Base-by-base conservation (phyloP, 371 early-diverging fungal species). In the Circinella minor region DNA sequence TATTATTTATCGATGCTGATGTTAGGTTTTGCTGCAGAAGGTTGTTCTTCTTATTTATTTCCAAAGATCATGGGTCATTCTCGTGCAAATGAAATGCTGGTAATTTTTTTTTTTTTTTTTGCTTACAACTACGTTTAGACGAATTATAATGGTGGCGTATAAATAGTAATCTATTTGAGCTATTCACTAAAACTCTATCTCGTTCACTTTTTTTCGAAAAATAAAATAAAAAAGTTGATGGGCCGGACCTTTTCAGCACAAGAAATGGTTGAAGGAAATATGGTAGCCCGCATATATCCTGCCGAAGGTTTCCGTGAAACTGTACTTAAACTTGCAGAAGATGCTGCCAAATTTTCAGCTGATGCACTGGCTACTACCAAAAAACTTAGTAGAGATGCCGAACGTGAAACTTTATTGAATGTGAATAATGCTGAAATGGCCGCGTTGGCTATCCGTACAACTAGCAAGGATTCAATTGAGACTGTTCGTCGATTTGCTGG, bases 1-100 rank as follows among this genome's bases (percentile, higher is more conserved):
- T 27, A 27, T 27, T 27, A 27, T 27, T 2, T 27, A 27, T 27
- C 27, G 27, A n/a, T 54, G 15, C 4, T 54, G 46, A 18, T 20
- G 34, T 34, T n/a, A 85, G 87, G 82, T 11, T 88, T 89, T 67
- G 88, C 89, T 68, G 90, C 89, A n/a, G 91, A 91, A 74, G 91
- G 87, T n/a, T 87, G 89, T 75, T 89, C 89, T 1, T 84, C 87
- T 20, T 59, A 83, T 18, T 67, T 85, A 37, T 89, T 91, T 63
- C 91, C 90, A 6, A 18, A 57, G 6, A 57, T 57, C 57, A 57
- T 57, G 57, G 57, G 57, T 13, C 57, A 34, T 34, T 57, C 57
- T 34, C 57, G 57, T 27, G 57, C 57, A 10, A 57, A 57, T 34
- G 57, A 57, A 57, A 57, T 57, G 57, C 57, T 57, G 57, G 57